These are phyloP conservation scores for Alternaria sp. DNA, from an alignment of 2,329 filamentous ascomycete species.

Conservation along the genomic window DNA sequence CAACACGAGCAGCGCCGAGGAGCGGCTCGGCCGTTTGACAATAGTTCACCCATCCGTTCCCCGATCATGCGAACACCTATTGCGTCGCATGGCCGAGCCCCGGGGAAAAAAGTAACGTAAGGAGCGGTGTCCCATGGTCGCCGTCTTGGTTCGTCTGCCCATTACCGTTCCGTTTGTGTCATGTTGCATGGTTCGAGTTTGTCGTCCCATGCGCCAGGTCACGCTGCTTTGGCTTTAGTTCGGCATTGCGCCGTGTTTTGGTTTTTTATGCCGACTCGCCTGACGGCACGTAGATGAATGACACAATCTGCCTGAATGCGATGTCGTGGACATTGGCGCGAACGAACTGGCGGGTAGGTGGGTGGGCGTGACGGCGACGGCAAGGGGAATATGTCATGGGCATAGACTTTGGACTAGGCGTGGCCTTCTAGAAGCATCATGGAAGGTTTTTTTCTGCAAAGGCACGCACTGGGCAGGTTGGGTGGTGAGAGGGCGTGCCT, in stretches of 20 bases:
- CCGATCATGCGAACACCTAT: slow-evolving; percentile 16
- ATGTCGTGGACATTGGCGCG: slow-evolving; percentile 6
- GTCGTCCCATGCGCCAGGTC: slow-evolving; percentile 16
- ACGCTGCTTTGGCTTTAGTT: slow-evolving; percentile 10
- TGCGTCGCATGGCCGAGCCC: slow-evolving; percentile 13
- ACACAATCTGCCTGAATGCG: slow-evolving; percentile 22
- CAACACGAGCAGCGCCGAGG: neutral
- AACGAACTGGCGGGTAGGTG: slow-evolving; percentile 15
- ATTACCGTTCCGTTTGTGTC: slow-evolving; percentile 17
- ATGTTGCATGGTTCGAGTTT: slow-evolving; percentile 14
- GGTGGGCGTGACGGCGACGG: slow-evolving; percentile 3
- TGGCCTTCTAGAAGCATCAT: slow-evolving; percentile 23
- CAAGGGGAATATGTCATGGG: slow-evolving; percentile 6
- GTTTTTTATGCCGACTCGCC: slow-evolving; percentile 17
- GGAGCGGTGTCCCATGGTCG: neutral
- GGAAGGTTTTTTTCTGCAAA: slow-evolving; percentile 7
- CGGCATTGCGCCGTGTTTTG: slow-evolving; percentile 13
- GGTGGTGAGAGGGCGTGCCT: slow-evolving; percentile 1
- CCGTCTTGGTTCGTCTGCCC: neutral
- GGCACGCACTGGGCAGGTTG: slow-evolving; percentile 1
- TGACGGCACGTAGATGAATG: neutral
- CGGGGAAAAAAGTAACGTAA: slow-evolving; percentile 15
- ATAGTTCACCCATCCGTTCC: slow-evolving; percentile 33
- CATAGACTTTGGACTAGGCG: neutral
- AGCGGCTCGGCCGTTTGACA: slow-evolving; percentile 28